Evolutionary conservation across 2,329 filamentous ascomycete species (phyloP), one percentile per base, ranked within the genome.

Genomic region (Alternaria arborescens): DNA sequence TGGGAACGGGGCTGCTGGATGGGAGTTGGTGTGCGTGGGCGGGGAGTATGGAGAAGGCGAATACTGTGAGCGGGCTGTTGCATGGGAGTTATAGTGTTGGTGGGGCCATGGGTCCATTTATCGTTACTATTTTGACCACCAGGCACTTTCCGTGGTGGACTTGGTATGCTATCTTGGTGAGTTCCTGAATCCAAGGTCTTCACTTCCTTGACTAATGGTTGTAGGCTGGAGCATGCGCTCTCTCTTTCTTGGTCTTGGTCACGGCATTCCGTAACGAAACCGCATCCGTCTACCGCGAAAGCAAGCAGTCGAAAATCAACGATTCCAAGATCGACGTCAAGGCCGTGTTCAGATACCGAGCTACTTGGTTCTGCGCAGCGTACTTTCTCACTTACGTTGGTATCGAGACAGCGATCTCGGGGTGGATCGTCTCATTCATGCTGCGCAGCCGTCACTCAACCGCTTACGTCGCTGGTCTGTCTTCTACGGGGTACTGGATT

Each of bases 361-460:
- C 77, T 0, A 79, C 76, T 0, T 82, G 80, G 79, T 66, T 80
- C 11, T 82, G 80, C 38, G 79, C 80, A 1, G 69, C 71, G 0
- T 83, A 80, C 62, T 81, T 82, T 57, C 77, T 83, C 10, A 72
- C 78, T 5, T 82, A 82, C 59, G 78, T 83, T 5, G 81, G 81
- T 16, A 81, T 79, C 16, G 82, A 84, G 60, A 77, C 77, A 20
- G 78, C 78, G 0, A 80, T 83, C 0, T 82, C 80, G 3, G 81
- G 81, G 32, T 84, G 82, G 82, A 74, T 83, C 10, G 77, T 82
- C 2, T 78, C 80, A 0, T 84, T 81, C 70, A 83, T 83, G 80
- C 69, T 72, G 4, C 77, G 81, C 2, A 71, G 75, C 14, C 80
- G 81, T 5, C 70, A 78, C 41, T 71, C 77, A 0, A 73, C 78